Evolutionary conservation across 2,329 filamentous ascomycete genomes (phyloP).

Genomic region (Dactylellina leptospora): DNA sequence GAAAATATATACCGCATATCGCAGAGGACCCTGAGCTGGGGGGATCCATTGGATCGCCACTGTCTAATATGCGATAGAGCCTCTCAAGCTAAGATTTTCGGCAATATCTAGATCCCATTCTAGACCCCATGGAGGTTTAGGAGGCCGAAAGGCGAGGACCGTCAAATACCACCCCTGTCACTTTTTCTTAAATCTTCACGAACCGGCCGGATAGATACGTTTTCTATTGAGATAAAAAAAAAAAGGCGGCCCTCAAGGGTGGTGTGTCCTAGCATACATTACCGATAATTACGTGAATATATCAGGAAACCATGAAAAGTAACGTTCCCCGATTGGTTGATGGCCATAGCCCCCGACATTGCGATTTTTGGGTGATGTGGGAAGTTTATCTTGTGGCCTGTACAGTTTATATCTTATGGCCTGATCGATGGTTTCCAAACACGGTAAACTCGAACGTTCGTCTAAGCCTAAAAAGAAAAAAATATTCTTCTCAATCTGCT

Average conservation of each 20-base stretch:
- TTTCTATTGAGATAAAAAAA: conserved; percentile 8
- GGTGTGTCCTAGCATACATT: not conserved
- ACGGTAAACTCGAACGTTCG: conserved; percentile 8
- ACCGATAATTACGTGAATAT: conserved; percentile 28
- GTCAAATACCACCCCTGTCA: not conserved
- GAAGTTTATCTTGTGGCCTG: conserved; percentile 14
- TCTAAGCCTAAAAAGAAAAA: too few relatives aligned
- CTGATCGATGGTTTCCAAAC: conserved; percentile 12
- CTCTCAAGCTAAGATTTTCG: not conserved
- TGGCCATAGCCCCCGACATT: conserved; percentile 13
- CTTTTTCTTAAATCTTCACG: not conserved
- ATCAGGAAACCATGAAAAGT: conserved; percentile 5
- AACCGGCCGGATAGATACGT: conserved; percentile 22
- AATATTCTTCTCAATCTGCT: too few relatives aligned
- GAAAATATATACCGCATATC: conserved; percentile 11
- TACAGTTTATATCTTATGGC: conserved; percentile 4
- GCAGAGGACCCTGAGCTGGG: not conserved
- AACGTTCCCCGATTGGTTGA: conserved; percentile 23
- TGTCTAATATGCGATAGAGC: conserved; percentile 2
- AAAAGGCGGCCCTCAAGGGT: not conserved
- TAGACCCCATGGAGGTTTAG: conserved; percentile 13
- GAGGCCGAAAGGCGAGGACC: not conserved
- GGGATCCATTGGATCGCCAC: conserved; percentile 27
- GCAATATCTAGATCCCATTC: conserved; percentile 4
- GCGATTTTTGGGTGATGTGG: conserved; percentile 31